Conservation (phyloP, 306 rosid genomes). For the Senna tora region DNA sequence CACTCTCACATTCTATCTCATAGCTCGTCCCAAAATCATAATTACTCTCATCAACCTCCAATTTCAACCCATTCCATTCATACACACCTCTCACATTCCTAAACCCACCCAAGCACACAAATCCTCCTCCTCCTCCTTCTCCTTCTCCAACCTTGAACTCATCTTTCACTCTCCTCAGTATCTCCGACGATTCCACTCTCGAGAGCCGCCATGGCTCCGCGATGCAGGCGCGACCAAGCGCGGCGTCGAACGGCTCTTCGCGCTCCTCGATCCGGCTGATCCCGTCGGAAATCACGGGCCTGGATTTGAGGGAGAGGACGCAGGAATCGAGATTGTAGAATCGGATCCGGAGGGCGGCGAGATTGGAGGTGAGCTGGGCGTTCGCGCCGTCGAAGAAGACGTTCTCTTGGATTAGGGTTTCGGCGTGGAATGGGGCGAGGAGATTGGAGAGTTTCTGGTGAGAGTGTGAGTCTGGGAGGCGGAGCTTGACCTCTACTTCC, state of each 20-base stretch:
- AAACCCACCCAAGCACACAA: slow-evolving; percentile 64
- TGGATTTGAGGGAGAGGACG: slow-evolving; percentile 58
- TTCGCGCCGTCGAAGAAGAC: slow-evolving; percentile 63
- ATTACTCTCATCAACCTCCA: slow-evolving; percentile 60
- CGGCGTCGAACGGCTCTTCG: slow-evolving; percentile 58
- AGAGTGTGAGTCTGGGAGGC: slow-evolving; percentile 49
- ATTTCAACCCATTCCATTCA: slow-evolving; percentile 58
- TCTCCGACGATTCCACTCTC: slow-evolving; percentile 31
- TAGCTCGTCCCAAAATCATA: slow-evolving; percentile 65
- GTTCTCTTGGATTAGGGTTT: slow-evolving; percentile 62
- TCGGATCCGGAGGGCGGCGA: slow-evolving; percentile 60
- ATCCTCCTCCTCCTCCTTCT: slow-evolving; percentile 30
- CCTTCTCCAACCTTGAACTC: slow-evolving; percentile 39
- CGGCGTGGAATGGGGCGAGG: slow-evolving; percentile 56
- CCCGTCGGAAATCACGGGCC: slow-evolving; percentile 51
- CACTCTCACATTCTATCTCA: slow-evolving; percentile 67
- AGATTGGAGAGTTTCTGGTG: slow-evolving; percentile 62
- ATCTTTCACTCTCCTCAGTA: slow-evolving; percentile 46
- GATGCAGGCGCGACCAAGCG: slow-evolving; percentile 52
- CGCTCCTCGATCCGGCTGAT: slow-evolving; percentile 56
- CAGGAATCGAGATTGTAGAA: slow-evolving; percentile 43
- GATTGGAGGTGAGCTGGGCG: slow-evolving; percentile 58
- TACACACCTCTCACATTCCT: slow-evolving; percentile 61
- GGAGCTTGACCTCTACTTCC: slow-evolving; percentile 71
- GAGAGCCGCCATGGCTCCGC: slow-evolving; percentile 63